These are phyloP conservation scores for Nothopassalora personata DNA, from an alignment of 2,329 filamentous ascomycete genomes.

Conservation along the genomic window DNA sequence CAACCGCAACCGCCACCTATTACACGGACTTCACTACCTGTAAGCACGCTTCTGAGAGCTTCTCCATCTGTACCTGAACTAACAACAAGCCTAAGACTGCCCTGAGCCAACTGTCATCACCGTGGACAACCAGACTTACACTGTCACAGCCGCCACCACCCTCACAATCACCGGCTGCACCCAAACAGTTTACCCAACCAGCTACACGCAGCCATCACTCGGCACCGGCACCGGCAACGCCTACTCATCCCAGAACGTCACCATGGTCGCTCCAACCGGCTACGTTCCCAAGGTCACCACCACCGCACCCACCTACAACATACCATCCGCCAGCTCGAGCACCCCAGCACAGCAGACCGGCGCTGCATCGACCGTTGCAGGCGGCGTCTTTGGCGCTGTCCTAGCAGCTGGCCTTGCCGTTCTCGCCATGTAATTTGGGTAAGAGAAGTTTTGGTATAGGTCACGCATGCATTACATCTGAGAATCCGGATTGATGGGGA, in stretches of 20 bases:
- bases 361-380: constrained; percentile 27
- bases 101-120: constrained; percentile 22
- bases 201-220: not conserved
- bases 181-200: constrained; percentile 13
- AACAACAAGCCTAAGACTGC: constrained; percentile 9
- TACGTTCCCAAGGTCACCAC: constrained; percentile 31
- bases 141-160: constrained; percentile 21
- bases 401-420: constrained; percentile 39
- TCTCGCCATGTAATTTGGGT: constrained; percentile 29
- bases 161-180: constrained; percentile 25
- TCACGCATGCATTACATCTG: not conserved
- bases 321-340: constrained; percentile 24
- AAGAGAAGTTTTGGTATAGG: not conserved
- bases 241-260: constrained; percentile 14
- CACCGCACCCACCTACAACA: constrained; percentile 17
- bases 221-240: constrained; percentile 7
- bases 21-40: constrained; percentile 25
- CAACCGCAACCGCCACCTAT: constrained; percentile 22
- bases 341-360: constrained; percentile 23
- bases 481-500: not conserved
- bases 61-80: too few relatives aligned
- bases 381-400: constrained; percentile 36
- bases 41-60: constrained; percentile 8
- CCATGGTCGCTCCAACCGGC: constrained; percentile 33
- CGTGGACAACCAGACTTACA: constrained; percentile 22